phyloP scores from a whole-genome alignment of 1,284 basidiomycete species.

The Ganoderma lingzhi region DNA sequence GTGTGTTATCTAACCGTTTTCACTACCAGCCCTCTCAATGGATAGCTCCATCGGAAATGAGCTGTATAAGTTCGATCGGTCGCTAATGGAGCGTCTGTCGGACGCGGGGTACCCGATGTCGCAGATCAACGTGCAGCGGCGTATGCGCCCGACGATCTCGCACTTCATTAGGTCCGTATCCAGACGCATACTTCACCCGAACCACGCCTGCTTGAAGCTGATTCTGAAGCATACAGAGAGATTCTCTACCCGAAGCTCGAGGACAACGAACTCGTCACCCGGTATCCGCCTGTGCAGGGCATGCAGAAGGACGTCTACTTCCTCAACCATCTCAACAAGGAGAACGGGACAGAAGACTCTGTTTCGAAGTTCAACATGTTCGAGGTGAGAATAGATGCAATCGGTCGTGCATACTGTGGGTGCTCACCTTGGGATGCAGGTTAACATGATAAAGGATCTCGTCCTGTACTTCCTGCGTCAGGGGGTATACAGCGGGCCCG shows the following conservation, averaged over 20 bases:
- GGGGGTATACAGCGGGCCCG: constrained; percentile 44
- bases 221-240: constrained; percentile 45
- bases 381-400: constrained; percentile 54
- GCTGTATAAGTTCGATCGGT: constrained; percentile 53
- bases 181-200: no score
- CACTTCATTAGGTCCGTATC: constrained; percentile 45
- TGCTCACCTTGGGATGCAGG: constrained; percentile 42
- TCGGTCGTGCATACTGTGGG: background rate
- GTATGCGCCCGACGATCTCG: constrained; percentile 55
- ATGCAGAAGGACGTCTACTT: constrained; percentile 68
- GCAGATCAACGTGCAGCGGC: constrained; percentile 49
- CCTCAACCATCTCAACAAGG: constrained; percentile 60
- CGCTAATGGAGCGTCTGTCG: constrained; percentile 57
- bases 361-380: constrained; percentile 70
- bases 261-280: constrained; percentile 59
- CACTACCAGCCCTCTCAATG: constrained; percentile 46
- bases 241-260: constrained; percentile 66
- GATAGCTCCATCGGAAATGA: constrained; percentile 47
- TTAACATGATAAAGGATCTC: constrained; percentile 73
- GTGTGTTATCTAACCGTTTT: background rate
- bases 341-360: constrained; percentile 64
- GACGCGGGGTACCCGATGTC: constrained; percentile 49
- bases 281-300: constrained; percentile 63
- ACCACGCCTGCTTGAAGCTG: background rate
- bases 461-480: constrained; percentile 72